Evolutionary conservation across 164 flowering plant species (phyloP).

Genomic region (Tetrastigma voinierianum): DNA sequence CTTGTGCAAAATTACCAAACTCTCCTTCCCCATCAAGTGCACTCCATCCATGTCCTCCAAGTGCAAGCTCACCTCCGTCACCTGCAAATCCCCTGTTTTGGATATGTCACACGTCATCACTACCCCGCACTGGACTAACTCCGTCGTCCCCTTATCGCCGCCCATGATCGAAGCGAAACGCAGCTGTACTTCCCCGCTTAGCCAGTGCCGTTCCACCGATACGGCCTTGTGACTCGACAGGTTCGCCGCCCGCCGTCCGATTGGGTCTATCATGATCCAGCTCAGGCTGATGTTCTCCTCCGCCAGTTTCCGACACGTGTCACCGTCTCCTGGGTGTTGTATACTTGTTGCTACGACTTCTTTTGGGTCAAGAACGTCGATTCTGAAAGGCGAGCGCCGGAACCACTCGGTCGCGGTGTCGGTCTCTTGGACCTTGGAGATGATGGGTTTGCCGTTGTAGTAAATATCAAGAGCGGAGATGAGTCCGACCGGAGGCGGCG

Average conservation of each 20-base stretch:
- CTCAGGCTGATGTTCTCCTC: conserved; percentile 36
- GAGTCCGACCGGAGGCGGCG: conserved; percentile 18
- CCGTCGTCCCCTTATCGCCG: conserved; percentile 22
- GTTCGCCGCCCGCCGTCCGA: conserved; percentile 36
- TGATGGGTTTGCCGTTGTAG: conserved; percentile 27
- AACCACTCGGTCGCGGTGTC: conserved; percentile 52
- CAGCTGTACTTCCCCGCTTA: conserved; percentile 53
- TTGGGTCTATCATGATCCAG: conserved; percentile 58
- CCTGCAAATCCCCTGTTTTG: conserved; percentile 40
- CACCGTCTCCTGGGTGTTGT: conserved; percentile 19
- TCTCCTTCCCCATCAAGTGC: conserved; percentile 54
- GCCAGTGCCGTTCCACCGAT: conserved; percentile 53
- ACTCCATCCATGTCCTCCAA: conserved; percentile 61
- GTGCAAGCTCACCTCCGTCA: conserved; percentile 52
- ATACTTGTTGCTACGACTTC: conserved; percentile 40
- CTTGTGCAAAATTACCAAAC: conserved; percentile 47
- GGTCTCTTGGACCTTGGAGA: conserved; percentile 39
- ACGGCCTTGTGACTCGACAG: conserved; percentile 47
- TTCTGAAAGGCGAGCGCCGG: conserved; percentile 50
- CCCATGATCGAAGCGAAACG: conserved; percentile 33
- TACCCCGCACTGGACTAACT: conserved; percentile 36
- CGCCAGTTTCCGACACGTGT: conserved; percentile 21
- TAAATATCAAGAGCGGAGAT: conserved; percentile 65
- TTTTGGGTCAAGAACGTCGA: conserved; percentile 57
- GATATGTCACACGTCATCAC: conserved; percentile 47